Conservation (phyloP, 2,329 filamentous ascomycete genomes). For the Beauveria pseudobassiana region DNA sequence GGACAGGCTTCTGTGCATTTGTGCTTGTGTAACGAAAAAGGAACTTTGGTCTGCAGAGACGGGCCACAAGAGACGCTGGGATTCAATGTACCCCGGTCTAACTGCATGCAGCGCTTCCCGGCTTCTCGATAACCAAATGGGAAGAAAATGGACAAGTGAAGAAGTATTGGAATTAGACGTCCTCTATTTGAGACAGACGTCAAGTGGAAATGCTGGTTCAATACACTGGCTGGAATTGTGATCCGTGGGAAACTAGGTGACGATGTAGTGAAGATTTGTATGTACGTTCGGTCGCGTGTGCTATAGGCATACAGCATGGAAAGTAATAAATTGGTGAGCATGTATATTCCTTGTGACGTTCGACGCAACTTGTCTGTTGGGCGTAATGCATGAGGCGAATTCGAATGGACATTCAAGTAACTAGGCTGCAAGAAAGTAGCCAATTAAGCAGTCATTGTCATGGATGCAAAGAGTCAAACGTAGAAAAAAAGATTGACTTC, state of each 20-base stretch:
- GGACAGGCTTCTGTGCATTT: not conserved
- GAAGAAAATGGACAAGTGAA: not conserved
- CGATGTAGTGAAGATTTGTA: not conserved
- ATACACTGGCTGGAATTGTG: not conserved
- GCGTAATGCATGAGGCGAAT: too few species aligned
- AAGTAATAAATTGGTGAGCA: not conserved
- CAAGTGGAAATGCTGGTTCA: not conserved
- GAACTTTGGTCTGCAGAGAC: not conserved
- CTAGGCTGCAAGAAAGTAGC: too few species aligned
- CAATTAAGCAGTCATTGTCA: too few species aligned
- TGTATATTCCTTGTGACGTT: not conserved
- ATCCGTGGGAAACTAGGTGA: not conserved
- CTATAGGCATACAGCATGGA: not conserved
- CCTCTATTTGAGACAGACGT: not conserved
- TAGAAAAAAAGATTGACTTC: not conserved
- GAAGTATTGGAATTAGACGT: not conserved
- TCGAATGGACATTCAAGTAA: too few species aligned
- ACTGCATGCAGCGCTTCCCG: conserved; percentile 1
- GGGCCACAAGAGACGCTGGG: not conserved
- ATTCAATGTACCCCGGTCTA: conserved; percentile 1
- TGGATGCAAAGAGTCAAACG: not conserved
- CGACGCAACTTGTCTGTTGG: too few species aligned
- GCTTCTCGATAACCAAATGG: not conserved
- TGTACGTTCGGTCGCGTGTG: not conserved
- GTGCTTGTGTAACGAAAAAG: not conserved